These are phyloP conservation scores for Saccharomycopsis javanensis DNA, from an alignment of 805 yeast species.

Conservation along the genomic window DNA sequence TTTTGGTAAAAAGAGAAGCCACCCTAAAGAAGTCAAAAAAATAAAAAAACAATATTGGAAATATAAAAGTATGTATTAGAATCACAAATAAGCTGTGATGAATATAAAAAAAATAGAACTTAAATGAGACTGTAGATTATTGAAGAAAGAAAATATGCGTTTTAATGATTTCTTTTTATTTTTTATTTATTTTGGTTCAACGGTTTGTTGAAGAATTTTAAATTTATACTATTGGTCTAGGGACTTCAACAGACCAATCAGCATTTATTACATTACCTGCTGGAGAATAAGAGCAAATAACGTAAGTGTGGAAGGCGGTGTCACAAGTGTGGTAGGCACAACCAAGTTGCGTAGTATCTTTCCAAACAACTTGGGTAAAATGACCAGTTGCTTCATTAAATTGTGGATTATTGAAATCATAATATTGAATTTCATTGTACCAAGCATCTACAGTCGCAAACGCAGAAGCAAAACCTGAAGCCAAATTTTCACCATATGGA, in stretches of 20 bases:
- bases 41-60: too few relatives aligned
- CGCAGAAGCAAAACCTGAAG: constrained; percentile 50
- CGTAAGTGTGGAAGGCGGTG: constrained; percentile 38
- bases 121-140: too few relatives aligned
- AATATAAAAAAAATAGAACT: too few relatives aligned
- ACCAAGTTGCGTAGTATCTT: constrained; percentile 48
- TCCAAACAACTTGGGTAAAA: constrained; percentile 78
- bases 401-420: constrained; percentile 41
- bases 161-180: too few relatives aligned
- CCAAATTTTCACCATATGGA: constrained; percentile 71
- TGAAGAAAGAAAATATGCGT: too few relatives aligned
- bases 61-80: too few relatives aligned
- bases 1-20: too few relatives aligned
- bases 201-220: too few relatives aligned
- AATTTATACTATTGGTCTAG: neutral
- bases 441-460: constrained; percentile 60
- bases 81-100: too few relatives aligned
- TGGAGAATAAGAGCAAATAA: constrained; percentile 66
- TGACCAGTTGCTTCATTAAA: constrained; percentile 50
- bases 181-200: too few relatives aligned
- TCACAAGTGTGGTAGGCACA: constrained; percentile 62
- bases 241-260: constrained; percentile 14
- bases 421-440: constrained; percentile 54
- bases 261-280: constrained; percentile 58
- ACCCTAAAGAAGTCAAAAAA: too few relatives aligned